Percentiles rank a stretch among this genome's conserved stretches.
phyloP scores from a whole-genome alignment of 345 rosid species.

The Bruguiera gymnorhiza region DNA sequence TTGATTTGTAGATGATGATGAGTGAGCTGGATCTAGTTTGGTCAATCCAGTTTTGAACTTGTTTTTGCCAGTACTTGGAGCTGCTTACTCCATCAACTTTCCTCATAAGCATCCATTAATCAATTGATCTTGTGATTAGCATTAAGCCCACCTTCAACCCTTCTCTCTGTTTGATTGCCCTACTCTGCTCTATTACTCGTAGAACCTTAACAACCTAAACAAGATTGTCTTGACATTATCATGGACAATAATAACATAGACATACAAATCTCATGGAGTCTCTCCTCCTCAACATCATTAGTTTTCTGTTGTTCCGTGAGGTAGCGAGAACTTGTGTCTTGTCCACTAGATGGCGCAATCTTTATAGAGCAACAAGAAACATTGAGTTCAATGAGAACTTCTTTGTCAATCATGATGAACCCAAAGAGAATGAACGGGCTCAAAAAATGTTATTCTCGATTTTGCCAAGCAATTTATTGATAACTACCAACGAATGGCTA shows the following conservation, averaged over 20 bases:
- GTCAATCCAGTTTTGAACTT: too few relatives aligned
- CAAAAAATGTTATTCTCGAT: constrained; percentile 14
- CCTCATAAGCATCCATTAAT: too few relatives aligned
- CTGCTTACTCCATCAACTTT: too few relatives aligned
- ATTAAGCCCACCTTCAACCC: too few relatives aligned
- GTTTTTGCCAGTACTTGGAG: too few relatives aligned
- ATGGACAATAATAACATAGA: constrained; percentile 12
- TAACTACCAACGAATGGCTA: neutral
- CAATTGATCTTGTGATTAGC: too few relatives aligned
- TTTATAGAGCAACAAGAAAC: constrained; percentile 17
- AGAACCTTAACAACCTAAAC: too few relatives aligned
- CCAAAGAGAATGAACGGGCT: neutral
- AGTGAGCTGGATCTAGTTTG: too few relatives aligned
- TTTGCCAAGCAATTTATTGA: constrained; percentile 19
- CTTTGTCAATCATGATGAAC: constrained; percentile 3
- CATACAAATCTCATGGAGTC: constrained; percentile 11
- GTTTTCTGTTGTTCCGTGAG: constrained; percentile 36
- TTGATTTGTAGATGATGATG: too few relatives aligned
- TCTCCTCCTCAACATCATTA: constrained; percentile 19
- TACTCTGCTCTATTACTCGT: too few relatives aligned
- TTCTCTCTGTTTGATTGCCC: too few relatives aligned
- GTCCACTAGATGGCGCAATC: constrained; percentile 24
- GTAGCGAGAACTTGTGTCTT: constrained; percentile 32
- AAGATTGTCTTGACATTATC: neutral
- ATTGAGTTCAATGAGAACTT: constrained; percentile 31